phyloP scores from a whole-genome alignment of 2,329 filamentous ascomycete genomes.

The Epichloe aotearoae region DNA sequence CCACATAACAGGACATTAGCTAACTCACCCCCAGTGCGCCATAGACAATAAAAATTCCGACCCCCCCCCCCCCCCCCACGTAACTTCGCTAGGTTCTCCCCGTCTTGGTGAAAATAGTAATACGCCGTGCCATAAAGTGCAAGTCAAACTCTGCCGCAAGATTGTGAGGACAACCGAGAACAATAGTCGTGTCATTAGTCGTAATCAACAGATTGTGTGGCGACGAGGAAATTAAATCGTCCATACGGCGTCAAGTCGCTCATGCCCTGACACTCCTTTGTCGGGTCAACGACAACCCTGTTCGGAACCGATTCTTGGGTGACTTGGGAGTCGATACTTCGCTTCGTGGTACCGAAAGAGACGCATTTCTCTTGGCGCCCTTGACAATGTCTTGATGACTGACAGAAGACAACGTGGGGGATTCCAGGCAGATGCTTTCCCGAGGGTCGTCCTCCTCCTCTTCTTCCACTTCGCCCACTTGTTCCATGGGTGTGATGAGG shows the following conservation, averaged over 20 bases:
- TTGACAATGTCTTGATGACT: conserved; percentile 36
- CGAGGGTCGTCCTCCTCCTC: conserved; percentile 13
- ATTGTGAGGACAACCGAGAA: background rate
- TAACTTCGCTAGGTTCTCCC: background rate
- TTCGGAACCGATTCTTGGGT: conserved; percentile 21
- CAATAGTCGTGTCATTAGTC: background rate
- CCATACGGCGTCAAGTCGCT: conserved; percentile 2
- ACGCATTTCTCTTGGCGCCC: conserved; percentile 28
- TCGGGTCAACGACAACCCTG: conserved; percentile 22
- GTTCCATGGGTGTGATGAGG: conserved; percentile 21
- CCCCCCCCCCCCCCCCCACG: no score
- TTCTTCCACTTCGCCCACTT: conserved; percentile 20
- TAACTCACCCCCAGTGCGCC: background rate
- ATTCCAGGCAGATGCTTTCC: conserved; percentile 12
- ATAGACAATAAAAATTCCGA: background rate
- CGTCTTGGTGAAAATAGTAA: background rate
- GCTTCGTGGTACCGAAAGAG: conserved; percentile 7
- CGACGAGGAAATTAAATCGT: background rate
- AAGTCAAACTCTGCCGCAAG: background rate
- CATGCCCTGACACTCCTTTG: conserved; percentile 27
- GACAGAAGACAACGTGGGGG: conserved; percentile 15
- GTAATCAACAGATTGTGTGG: background rate
- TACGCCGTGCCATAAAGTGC: background rate
- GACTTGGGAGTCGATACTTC: conserved; percentile 14
- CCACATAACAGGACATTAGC: background rate